Evolutionary conservation across 768 basidiomycete species (phyloP).

Genomic region (Termitomyces sp.): DNA sequence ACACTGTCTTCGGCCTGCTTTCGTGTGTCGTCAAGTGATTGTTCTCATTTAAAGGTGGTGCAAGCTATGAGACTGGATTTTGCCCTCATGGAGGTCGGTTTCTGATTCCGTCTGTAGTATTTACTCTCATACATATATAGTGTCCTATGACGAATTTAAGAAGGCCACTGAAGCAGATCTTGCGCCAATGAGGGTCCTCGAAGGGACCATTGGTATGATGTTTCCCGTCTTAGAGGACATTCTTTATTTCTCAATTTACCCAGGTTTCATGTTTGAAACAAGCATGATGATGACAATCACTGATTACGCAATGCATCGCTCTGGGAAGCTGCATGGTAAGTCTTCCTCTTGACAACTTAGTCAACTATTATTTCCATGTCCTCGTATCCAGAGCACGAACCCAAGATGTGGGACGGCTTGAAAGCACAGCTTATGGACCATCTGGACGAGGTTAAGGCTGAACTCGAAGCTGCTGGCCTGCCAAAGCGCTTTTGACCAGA

Average conservation of each 20-base stretch:
- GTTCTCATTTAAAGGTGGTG: slow-evolving; percentile 28
- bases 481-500: neutral
- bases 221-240: neutral
- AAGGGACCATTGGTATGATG: slow-evolving; percentile 46
- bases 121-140: slow-evolving; percentile 19
- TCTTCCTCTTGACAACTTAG: neutral
- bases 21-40: neutral
- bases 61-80: slow-evolving; percentile 60
- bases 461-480: slow-evolving; percentile 37
- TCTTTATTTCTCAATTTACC: neutral
- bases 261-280: slow-evolving; percentile 63
- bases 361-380: neutral
- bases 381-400: slow-evolving; percentile 15
- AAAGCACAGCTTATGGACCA: slow-evolving; percentile 55
- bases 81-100: slow-evolving; percentile 56
- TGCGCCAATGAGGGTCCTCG: slow-evolving; percentile 42
- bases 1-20: too few species aligned
- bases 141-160: slow-evolving; percentile 57
- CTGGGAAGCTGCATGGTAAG: slow-evolving; percentile 54
- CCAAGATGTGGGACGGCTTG: slow-evolving; percentile 62
- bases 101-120: neutral
- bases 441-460: slow-evolving; percentile 47
- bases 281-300: slow-evolving; percentile 59
- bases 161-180: slow-evolving; percentile 50
- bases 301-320: slow-evolving; percentile 56